Conservation (phyloP, 1,284 basidiomycete genomes). For the Trichosporon ovoides region DNA sequence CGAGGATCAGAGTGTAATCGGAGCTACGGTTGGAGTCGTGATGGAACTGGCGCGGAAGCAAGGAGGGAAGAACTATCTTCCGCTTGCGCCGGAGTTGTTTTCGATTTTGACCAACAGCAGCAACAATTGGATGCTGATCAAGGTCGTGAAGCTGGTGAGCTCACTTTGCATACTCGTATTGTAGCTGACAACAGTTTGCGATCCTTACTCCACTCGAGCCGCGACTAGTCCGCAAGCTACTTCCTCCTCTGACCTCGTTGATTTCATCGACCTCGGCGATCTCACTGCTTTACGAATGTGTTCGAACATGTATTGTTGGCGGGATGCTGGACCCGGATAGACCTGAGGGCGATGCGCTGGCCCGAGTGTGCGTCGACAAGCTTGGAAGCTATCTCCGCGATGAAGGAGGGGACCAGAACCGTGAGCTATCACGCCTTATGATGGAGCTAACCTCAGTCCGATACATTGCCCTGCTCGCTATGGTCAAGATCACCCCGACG, state of each 20-base stretch:
- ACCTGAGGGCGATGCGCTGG: constrained; percentile 66
- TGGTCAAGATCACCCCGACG: constrained; percentile 91
- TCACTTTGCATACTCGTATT: too few species aligned
- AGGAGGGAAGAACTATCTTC: constrained; percentile 71
- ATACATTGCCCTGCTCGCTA: constrained; percentile 90
- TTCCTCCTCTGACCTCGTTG: constrained; percentile 86
- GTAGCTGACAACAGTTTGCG: constrained; percentile 8
- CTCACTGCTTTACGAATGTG: constrained; percentile 94
- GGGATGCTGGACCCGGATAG: constrained; percentile 81
- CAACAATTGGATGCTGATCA: constrained; percentile 99
- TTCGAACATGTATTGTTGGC: constrained; percentile 94
- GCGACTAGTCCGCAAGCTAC: constrained; percentile 85
- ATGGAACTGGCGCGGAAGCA: constrained; percentile 78
- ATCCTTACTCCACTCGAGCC: constrained; percentile 74
- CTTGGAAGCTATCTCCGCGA: constrained; percentile 87
- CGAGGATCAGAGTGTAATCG: constrained; percentile 79
- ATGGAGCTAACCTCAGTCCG: constrained; percentile 59
- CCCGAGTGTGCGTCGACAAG: constrained; percentile 86
- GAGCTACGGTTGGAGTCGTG: constrained; percentile 86
- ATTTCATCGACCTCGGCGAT: constrained; percentile 95
- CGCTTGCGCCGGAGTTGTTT: constrained; percentile 87
- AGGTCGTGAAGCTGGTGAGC: constrained; percentile 85
- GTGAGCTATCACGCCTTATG: constrained; percentile 53
- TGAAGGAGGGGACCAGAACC: constrained; percentile 74
- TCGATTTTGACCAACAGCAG: constrained; percentile 87